phyloP scores from a whole-genome alignment of 345 rosid genomes.

The Cardamine occulta region DNA sequence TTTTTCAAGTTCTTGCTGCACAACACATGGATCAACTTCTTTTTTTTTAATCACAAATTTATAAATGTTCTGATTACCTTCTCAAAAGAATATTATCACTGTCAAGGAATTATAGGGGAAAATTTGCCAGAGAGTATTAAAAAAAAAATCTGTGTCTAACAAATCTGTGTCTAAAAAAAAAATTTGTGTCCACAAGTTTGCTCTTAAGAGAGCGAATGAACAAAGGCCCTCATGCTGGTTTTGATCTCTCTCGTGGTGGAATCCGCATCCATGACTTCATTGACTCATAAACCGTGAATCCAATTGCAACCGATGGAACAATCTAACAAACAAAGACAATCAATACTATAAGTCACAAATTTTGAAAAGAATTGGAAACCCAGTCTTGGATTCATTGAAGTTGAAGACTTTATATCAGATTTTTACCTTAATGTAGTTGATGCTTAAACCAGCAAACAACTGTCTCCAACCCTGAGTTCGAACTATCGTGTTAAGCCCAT shows the following conservation, averaged over 20 bases:
- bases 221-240: conserved; percentile 35
- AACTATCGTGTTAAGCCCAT: conserved; percentile 69
- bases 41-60: neutral
- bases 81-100: conserved; percentile 30
- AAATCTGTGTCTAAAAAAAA: too few species aligned
- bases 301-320: conserved; percentile 96
- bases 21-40: neutral
- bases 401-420: neutral
- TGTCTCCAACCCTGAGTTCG: conserved; percentile 92
- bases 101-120: conserved; percentile 17
- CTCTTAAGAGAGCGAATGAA: conserved; percentile 15
- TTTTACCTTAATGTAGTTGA: conserved; percentile 86
- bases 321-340: conserved; percentile 50
- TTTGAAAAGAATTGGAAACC: neutral
- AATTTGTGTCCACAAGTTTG: conserved; percentile 27
- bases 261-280: conserved; percentile 90
- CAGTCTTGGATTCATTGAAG: neutral
- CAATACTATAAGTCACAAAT: neutral
- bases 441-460: conserved; percentile 94
- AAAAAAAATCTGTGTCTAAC: neutral
- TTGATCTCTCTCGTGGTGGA: conserved; percentile 72
- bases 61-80: neutral
- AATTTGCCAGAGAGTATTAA: neutral
- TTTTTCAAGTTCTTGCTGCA: neutral
- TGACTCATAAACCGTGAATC: conserved; percentile 83